Evolutionary conservation across 73 alveolate genomes (phyloP).

Genomic region (Urostyla sp.): DNA sequence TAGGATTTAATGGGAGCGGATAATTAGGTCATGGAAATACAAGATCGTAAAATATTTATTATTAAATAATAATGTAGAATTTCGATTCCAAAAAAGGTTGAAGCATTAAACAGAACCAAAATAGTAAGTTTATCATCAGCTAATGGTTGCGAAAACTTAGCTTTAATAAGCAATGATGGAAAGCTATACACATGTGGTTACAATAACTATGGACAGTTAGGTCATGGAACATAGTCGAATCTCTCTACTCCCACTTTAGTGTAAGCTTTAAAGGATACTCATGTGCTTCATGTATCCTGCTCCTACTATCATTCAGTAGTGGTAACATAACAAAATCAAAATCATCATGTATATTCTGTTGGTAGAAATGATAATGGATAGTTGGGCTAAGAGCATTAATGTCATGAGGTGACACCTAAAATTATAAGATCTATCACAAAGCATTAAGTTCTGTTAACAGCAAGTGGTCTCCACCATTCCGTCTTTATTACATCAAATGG

Average conservation of each 20-base stretch:
- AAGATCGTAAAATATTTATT: slow-evolving; percentile 19
- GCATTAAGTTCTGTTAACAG: slow-evolving; percentile 47
- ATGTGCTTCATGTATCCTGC: slow-evolving; percentile 62
- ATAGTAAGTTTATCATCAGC: slow-evolving; percentile 64
- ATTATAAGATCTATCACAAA: slow-evolving; percentile 39
- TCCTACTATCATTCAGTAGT: slow-evolving; percentile 66
- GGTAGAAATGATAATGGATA: slow-evolving; percentile 76
- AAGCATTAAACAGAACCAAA: slow-evolving; percentile 16
- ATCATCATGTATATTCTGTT: slow-evolving; percentile 57
- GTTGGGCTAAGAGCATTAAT: slow-evolving; percentile 68
- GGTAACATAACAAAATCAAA: slow-evolving; percentile 34
- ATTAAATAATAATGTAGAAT: neutral
- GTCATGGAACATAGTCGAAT: slow-evolving; percentile 70
- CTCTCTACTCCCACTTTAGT: slow-evolving; percentile 56
- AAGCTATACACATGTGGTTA: slow-evolving; percentile 70
- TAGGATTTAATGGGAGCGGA: slow-evolving; percentile 85
- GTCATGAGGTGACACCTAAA: slow-evolving; percentile 61
- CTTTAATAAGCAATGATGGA: slow-evolving; percentile 59
- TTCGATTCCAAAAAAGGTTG: slow-evolving; percentile 41
- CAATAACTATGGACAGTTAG: slow-evolving; percentile 73
- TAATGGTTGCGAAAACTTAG: slow-evolving; percentile 75
- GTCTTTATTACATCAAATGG: slow-evolving; percentile 64
- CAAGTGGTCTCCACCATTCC: slow-evolving; percentile 77
- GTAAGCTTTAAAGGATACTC: slow-evolving; percentile 19
- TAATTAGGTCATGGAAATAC: slow-evolving; percentile 75